A percentile compares a stretch with the other conserved stretches of the same genome.
phyloP scores from a whole-genome alignment of 129 eudicot genomes.

The Flaveria brownii region DNA sequence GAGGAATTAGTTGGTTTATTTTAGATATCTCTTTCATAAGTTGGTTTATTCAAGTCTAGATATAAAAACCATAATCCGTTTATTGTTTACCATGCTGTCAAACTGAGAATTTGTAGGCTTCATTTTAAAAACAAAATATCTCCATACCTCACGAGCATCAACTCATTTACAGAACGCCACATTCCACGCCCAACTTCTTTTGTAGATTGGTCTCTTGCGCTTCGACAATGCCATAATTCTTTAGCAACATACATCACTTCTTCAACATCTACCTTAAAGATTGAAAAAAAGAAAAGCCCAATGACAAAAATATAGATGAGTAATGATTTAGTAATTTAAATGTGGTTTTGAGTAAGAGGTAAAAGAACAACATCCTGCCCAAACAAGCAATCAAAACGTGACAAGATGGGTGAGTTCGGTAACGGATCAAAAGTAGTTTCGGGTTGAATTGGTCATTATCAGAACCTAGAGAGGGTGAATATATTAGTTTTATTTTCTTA shows the following conservation, averaged over 20 bases:
- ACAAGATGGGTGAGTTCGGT: neutral
- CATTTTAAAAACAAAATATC: slow-evolving; percentile 8
- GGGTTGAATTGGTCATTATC: too few species aligned
- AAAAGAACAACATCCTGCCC: neutral
- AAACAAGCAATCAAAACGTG: neutral
- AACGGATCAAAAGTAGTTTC: neutral
- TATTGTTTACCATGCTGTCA: slow-evolving; percentile 8
- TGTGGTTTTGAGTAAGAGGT: too few species aligned
- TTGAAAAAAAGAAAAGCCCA: neutral
- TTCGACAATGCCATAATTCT: slow-evolving; percentile 98
- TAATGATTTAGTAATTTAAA: neutral
- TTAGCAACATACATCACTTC: slow-evolving; percentile 87
- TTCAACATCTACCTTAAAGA: slow-evolving; percentile 81
- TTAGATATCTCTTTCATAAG: slow-evolving; percentile 8
- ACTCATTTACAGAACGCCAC: slow-evolving; percentile 96
- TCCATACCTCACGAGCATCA: slow-evolving; percentile 85
- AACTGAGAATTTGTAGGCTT: slow-evolving; percentile 7
- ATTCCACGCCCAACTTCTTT: slow-evolving; percentile 94
- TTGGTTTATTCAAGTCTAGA: neutral
- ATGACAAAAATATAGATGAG: neutral
- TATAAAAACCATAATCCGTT: slow-evolving; percentile 17
- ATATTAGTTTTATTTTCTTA: neutral
- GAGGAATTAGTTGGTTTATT: neutral
- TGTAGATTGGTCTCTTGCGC: slow-evolving; percentile 76
- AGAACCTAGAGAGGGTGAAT: too few species aligned